These are phyloP conservation scores for Mucor saturninus DNA, from an alignment of 371 early-diverging fungal species.

Conservation along the genomic window DNA sequence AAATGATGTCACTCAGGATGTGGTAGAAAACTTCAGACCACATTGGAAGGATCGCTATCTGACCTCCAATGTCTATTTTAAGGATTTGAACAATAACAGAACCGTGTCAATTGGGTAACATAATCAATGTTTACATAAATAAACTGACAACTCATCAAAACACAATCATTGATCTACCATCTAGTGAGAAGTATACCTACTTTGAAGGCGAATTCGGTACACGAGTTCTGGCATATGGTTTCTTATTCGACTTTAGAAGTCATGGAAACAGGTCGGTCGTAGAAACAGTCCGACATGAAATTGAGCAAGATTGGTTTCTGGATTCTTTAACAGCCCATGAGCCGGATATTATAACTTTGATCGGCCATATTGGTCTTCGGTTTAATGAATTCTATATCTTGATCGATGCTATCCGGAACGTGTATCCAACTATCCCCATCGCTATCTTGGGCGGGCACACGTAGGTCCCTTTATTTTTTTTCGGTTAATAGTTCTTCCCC, in stretches of 20 bases:
- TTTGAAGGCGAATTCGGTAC: slow-evolving; percentile 63
- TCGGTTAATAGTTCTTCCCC: too few relatives aligned
- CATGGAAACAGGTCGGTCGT: slow-evolving; percentile 47
- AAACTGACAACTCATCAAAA: too few relatives aligned
- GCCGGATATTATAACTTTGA: slow-evolving; percentile 59
- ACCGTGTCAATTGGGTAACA: slow-evolving; percentile 53
- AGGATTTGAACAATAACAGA: slow-evolving; percentile 49
- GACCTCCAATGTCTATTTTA: slow-evolving; percentile 58
- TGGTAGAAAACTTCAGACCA: slow-evolving; percentile 47
- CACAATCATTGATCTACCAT: not conserved
- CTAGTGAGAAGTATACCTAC: slow-evolving; percentile 49
- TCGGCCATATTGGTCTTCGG: slow-evolving; percentile 60
- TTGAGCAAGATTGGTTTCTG: slow-evolving; percentile 62
- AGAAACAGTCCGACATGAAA: slow-evolving; percentile 49
- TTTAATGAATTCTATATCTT: slow-evolving; percentile 51
- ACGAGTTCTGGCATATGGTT: slow-evolving; percentile 62
- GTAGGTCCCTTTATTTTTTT: slow-evolving; percentile 7
- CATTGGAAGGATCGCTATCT: slow-evolving; percentile 61
- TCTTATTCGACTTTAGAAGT: slow-evolving; percentile 56
- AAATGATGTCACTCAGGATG: slow-evolving; percentile 38
- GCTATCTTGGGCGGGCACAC: slow-evolving; percentile 64
- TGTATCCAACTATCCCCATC: slow-evolving; percentile 58
- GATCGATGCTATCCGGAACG: slow-evolving; percentile 55
- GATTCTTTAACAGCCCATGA: slow-evolving; percentile 50
- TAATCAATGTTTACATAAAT: not conserved